Evolutionary conservation across 208 protist genomes (phyloP).

Genomic region (Jaenimonas drosophilae): DNA sequence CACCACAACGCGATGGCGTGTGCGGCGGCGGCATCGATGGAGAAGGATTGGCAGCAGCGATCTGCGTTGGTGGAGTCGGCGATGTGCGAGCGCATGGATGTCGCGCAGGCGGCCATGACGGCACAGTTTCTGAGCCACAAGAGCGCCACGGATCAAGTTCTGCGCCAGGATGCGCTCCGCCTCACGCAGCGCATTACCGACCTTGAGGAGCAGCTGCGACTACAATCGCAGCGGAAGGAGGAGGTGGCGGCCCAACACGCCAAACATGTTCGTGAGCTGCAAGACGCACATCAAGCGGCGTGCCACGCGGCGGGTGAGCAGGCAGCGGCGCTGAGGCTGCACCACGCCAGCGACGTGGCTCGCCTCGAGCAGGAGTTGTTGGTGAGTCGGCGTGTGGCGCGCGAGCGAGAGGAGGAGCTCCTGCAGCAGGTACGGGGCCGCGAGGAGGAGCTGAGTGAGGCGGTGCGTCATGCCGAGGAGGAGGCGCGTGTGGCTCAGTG

Average conservation of each 20-base stretch:
- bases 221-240: neutral
- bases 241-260: slow-evolving; percentile 3
- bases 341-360: neutral
- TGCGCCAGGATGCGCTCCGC: neutral
- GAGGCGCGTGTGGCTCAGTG: neutral
- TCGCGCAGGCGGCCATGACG: too few relatives aligned
- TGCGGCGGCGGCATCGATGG: too few relatives aligned
- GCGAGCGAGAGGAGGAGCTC: neutral
- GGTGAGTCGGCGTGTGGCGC: neutral
- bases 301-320: neutral
- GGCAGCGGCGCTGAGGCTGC: neutral
- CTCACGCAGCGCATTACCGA: neutral
- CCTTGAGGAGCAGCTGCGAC: neutral
- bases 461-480: neutral
- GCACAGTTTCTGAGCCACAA: too few relatives aligned
- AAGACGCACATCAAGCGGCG: neutral
- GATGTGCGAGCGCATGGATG: too few relatives aligned
- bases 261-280: neutral
- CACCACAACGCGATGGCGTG: too few relatives aligned
- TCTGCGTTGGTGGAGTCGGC: too few relatives aligned
- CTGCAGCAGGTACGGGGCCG: neutral
- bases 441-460: neutral
- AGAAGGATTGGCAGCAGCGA: too few relatives aligned
- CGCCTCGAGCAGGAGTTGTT: neutral
- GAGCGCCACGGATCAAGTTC: too few relatives aligned